Evolutionary conservation across 768 basidiomycete genomes (phyloP).

Genomic region (Boletellus ananiceps): DNA sequence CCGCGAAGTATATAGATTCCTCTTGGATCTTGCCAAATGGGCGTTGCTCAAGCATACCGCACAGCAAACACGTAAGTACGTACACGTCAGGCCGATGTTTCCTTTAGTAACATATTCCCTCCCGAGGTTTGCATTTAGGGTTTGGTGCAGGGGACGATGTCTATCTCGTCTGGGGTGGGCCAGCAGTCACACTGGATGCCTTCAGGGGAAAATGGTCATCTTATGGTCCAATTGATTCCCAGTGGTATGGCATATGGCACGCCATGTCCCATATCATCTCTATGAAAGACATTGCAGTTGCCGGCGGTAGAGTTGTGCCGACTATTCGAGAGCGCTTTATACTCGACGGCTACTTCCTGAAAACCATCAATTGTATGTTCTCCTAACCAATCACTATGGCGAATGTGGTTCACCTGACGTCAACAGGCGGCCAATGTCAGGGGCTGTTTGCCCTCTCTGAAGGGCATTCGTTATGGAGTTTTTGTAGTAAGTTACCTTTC

Average conservation of each 20-base stretch:
- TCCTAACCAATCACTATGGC: background rate
- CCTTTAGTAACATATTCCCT: too few relatives aligned
- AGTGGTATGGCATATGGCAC: constrained; percentile 8
- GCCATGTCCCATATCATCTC: constrained; percentile 8
- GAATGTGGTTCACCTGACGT: background rate
- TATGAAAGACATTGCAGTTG: background rate
- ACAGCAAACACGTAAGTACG: background rate
- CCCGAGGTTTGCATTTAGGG: background rate
- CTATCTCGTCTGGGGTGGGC: constrained; percentile 14
- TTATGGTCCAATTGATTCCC: background rate
- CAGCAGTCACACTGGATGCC: constrained; percentile 5
- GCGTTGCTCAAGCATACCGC: constrained; percentile 4
- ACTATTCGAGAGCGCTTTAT: constrained; percentile 14
- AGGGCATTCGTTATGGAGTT: constrained; percentile 22
- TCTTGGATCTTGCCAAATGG: constrained; percentile 15
- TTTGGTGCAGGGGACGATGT: constrained; percentile 1
- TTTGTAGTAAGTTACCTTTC: constrained; percentile 23
- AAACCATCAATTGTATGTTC: constrained; percentile 22
- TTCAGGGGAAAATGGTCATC: constrained; percentile 9
- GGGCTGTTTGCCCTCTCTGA: constrained; percentile 9
- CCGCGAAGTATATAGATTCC: constrained; percentile 16
- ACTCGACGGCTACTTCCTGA: constrained; percentile 14
- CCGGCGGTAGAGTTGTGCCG: background rate
- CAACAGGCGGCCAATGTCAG: constrained; percentile 7
- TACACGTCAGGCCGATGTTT: background rate